These are phyloP conservation scores for Linnemannia hyalina DNA, from an alignment of 192 early-diverging fungal species.

Conservation along the genomic window DNA sequence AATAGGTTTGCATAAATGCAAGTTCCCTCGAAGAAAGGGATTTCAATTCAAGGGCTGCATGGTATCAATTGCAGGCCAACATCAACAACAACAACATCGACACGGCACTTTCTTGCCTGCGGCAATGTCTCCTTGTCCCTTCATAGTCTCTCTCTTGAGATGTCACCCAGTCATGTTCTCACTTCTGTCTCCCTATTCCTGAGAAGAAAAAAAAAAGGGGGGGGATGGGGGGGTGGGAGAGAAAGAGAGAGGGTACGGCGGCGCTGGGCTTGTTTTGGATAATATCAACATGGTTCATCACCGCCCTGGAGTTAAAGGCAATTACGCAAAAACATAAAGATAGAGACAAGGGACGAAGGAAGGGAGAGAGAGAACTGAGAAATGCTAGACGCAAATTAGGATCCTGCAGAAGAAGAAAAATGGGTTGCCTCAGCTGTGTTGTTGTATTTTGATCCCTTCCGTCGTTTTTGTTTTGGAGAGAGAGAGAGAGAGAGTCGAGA, in stretches of 20 bases:
- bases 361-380: not conserved
- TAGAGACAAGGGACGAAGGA: not conserved
- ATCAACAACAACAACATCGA: not conserved
- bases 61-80: not conserved
- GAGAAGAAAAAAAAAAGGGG: not conserved
- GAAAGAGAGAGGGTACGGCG: not conserved
- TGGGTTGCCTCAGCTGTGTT: constrained; percentile 5
- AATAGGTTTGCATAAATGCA: constrained; percentile 10
- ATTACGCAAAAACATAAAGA: not conserved
- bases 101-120: not conserved
- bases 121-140: no score
- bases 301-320: no score
- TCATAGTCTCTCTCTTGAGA: no score
- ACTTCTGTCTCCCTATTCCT: constrained; percentile 5
- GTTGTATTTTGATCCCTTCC: constrained; percentile 2
- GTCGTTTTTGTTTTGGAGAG: not conserved
- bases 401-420: not conserved
- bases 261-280: not conserved
- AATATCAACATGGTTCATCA: not conserved
- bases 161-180: no score
- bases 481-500: not conserved
- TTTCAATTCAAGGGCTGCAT: not conserved
- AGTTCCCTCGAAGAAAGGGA: not conserved
- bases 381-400: not conserved
- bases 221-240: not conserved